These are phyloP conservation scores for Sparassis latifolia DNA, from an alignment of 1,284 basidiomycete genomes.

Conservation along the genomic window DNA sequence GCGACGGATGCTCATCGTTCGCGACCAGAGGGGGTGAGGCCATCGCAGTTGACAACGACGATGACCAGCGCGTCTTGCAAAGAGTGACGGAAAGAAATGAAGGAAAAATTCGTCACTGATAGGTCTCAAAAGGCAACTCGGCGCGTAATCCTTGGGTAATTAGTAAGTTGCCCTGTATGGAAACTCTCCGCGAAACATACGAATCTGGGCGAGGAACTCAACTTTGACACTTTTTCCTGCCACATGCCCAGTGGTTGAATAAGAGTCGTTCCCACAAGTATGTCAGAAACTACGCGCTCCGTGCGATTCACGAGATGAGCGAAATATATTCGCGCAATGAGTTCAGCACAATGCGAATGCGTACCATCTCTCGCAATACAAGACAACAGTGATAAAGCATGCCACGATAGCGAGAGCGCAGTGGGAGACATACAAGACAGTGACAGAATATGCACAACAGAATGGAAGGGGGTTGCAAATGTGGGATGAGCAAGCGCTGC, in stretches of 20 bases:
- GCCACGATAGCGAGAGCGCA: too few relatives aligned
- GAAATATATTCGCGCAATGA: too few relatives aligned
- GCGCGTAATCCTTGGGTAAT: background rate
- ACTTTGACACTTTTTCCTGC: background rate
- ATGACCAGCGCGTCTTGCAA: constrained; percentile 1
- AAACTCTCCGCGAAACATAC: background rate
- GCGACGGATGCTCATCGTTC: constrained; percentile 10
- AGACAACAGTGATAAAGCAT: background rate
- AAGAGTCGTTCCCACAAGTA: background rate
- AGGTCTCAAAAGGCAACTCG: constrained; percentile 3
- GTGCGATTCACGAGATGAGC: background rate
- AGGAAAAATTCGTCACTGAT: constrained; percentile 4
- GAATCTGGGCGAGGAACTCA: background rate
- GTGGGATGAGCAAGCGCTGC: too few relatives aligned
- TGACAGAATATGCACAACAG: too few relatives aligned
- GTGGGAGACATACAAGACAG: too few relatives aligned
- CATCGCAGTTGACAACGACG: constrained; percentile 18
- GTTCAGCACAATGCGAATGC: too few relatives aligned
- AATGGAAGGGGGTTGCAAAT: too few relatives aligned
- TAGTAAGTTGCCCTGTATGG: background rate
- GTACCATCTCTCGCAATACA: background rate
- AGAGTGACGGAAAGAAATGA: background rate
- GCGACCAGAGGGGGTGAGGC: constrained; percentile 16
- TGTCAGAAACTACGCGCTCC: background rate
- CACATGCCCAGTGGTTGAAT: background rate